Base-by-base conservation (phyloP, 495 filamentous ascomycete genomes). In the Terfezia boudieri region DNA sequence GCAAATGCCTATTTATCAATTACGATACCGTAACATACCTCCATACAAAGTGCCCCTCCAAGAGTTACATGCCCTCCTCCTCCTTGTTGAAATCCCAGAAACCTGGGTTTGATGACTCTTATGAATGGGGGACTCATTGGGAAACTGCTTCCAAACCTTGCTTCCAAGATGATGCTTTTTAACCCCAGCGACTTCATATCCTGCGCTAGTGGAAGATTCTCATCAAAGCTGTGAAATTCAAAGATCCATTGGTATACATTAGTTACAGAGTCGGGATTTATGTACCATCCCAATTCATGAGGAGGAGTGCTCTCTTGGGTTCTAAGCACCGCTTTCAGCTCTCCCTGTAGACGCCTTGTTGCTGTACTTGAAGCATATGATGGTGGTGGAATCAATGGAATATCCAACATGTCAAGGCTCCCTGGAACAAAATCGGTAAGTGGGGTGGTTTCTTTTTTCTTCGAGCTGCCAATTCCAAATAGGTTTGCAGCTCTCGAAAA, bases 181-280 rank as follows among this genome's bases (percentile, higher is more conserved):
- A 84, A 50, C 0, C 70, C 69, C 0, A 52, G 51, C 9, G 49
- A 52, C 16, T 67, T 70, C 74, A 95, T 82, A 64, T 94, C 88
- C 37, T 73, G 60, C 0, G 83, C 82, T 3, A 95, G 70, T 0
- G 82, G 85, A 1, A 89, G 70, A 2, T 63, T 55, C 0, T 70
- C 60, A 11, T 86, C 80, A 60, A 95, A 94, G 51, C 78, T 83
- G 65, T 95, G 88, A 0, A 95, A 67, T 64, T 94, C 83, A 2
- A 94, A 79, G 58, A 94, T 87, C 86, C 87, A 94, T 65, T 94
- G 88, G 63, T 87, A 95, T 41, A 89, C 69, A 62, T 88, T 94
- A 8, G 65, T 68, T 55, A 79, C 67, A 10, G 71, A 63, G 11
- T 70, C 68, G 4, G 68, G 67, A 26, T 57, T 63, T 56, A 94